Evolutionary conservation across 2,329 filamentous ascomycete species (phyloP), one percentile per base, ranked within the genome.

Genomic region (Aspergillus ochraceus): DNA sequence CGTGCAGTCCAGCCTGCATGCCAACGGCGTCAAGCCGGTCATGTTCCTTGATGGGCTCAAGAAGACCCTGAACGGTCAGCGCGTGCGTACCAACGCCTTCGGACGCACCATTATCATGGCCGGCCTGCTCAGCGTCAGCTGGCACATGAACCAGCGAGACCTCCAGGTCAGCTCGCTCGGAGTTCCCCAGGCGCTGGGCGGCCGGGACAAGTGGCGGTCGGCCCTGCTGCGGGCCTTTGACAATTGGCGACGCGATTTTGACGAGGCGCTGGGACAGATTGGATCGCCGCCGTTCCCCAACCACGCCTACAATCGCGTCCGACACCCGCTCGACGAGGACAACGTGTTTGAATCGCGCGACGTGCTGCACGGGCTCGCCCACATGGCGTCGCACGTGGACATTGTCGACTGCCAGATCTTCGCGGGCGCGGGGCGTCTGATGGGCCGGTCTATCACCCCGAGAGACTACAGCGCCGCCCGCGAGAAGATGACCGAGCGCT

Each of bases 371-470:
- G 92, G 96, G 69, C 81, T 99, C 12, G 95, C 95, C 0, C 95
- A 98, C 75, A 97, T 99, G 91, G 92, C 92, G 3, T 97, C 97
- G 85, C 92, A 98, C 71, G 92, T 96, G 24, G 94, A 98, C 71
- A 92, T 98, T 56, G 91, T 96, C n/a, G 94, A 98, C 74, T 94
- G 92, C 70, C 94, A 98, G 76, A 96, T 98, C 65, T 97, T 95
- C 74, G 95, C 94, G 5, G 88, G 93, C 9, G 92, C 94, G 1
- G 91, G 89, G 67, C 85, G 93, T 30, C 83, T 97, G 2, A 85
- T 98, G 4, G 94, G 95, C 22, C 88, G 94, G 51, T 88, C 89
- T 0, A 96, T 98, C 61, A 92, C 91, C 1, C 82, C 86, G 1
- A 87, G 91, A 62, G 95, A 98, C 76, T 88, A 95, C 58, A 88